Percentiles rank a stretch among this genome's conserved stretches.
phyloP scores from a whole-genome alignment of 345 rosid species.

The Populus pruinosa region DNA sequence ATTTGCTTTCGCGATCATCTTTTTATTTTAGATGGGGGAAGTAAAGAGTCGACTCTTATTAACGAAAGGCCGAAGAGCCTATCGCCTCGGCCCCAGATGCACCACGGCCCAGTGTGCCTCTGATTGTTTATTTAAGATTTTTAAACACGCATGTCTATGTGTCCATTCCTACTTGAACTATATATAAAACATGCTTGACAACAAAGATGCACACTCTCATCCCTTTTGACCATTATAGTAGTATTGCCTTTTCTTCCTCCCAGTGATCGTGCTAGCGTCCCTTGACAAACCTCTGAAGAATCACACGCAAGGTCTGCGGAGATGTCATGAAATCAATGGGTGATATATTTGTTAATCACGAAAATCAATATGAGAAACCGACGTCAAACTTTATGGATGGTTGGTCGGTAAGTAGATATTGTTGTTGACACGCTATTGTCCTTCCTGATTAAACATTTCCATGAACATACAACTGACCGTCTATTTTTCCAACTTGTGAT shows the following conservation, averaged over 20 bases:
- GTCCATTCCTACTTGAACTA: conserved; percentile 4
- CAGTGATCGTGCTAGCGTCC: background rate
- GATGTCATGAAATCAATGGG: conserved; percentile 22
- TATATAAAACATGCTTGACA: conserved; percentile 21
- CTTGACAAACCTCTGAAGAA: background rate
- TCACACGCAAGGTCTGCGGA: background rate
- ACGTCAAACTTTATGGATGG: conserved; percentile 38
- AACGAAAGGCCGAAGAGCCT: background rate
- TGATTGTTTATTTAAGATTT: background rate
- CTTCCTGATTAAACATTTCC: background rate
- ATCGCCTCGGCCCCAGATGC: background rate
- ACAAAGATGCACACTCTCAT: conserved; percentile 10
- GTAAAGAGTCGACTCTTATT: conserved; percentile 7
- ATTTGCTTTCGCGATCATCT: conserved; percentile 27
- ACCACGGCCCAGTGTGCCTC: background rate
- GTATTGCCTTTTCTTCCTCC: background rate
- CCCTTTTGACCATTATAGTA: conserved; percentile 25
- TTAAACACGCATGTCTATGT: background rate
- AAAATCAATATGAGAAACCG: conserved; percentile 2
- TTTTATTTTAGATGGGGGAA: conserved; percentile 15
- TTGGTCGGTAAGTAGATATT: background rate
- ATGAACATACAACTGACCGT: background rate
- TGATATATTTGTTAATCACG: background rate
- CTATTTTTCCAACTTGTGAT: background rate
- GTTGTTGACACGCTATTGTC: conserved; percentile 8